Percentiles rank a stretch among this genome's conserved stretches.
phyloP scores from a whole-genome alignment of 2,329 filamentous ascomycete genomes.

The Paramyrothecium roridum region DNA sequence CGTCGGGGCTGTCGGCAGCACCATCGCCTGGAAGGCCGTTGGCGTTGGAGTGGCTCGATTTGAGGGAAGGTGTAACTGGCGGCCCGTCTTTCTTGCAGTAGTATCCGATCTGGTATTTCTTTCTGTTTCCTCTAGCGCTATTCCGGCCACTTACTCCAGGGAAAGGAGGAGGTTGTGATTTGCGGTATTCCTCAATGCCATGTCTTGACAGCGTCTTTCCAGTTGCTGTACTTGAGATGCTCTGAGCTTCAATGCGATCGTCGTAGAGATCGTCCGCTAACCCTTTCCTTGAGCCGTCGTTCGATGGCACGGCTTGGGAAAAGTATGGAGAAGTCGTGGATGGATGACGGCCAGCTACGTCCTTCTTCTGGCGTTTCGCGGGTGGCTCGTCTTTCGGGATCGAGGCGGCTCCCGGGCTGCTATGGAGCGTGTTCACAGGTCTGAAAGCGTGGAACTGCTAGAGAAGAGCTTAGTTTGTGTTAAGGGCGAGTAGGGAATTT shows the following conservation, averaged over 20 bases:
- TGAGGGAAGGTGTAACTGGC: no score
- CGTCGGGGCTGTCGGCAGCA: not conserved
- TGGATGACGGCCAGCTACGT: not conserved
- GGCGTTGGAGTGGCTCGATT: no score
- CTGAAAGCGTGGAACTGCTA: conserved; percentile 10
- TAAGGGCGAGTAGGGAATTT: no score
- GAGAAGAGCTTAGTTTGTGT: no score
- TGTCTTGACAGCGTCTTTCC: not conserved
- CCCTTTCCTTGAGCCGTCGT: not conserved
- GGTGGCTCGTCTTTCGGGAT: conserved; percentile 7
- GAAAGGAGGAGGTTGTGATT: no score
- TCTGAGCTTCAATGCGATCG: not conserved
- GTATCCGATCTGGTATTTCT: no score
- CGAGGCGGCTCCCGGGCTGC: not conserved
- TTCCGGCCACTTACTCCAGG: no score
- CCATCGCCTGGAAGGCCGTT: not conserved
- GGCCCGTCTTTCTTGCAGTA: no score
- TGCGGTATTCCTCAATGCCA: no score
- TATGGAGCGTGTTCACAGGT: conserved; percentile 16
- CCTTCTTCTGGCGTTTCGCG: conserved; percentile 18
- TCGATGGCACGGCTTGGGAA: not conserved
- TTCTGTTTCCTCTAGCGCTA: no score
- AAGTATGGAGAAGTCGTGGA: not conserved
- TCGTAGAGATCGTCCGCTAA: not conserved
- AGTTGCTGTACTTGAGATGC: not conserved